Evolutionary conservation across 176 grass and related monocot genomes (phyloP), one percentile per base, ranked within the genome.

Genomic region (Stipa capillata): DNA sequence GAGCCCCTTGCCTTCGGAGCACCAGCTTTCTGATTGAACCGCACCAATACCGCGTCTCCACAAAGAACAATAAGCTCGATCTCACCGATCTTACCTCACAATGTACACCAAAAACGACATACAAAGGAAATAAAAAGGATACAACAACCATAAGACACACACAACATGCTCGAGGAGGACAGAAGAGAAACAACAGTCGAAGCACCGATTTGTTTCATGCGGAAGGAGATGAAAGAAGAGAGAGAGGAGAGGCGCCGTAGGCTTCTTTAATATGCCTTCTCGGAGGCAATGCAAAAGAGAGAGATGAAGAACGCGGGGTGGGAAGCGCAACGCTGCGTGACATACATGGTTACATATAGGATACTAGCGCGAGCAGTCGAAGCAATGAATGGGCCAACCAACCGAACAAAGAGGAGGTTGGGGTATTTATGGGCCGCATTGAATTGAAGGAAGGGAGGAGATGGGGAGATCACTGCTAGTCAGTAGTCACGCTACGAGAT

Each of bases 11-110:
- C 5, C 12, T 77, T 67, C 13, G 85, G 74, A 85, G 62, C 55
- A 18, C 85, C 80, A 73, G 55, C 85, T 88, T 82, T 94, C 91
- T 91, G 86, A 91, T 94, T 94, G 91, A 94, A 94, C 91, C 88
- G 91, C 79, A 11, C 56, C 85, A 94, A 94, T 88, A 94, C 90
- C 91, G 53, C 78, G 88, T 85, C n/a, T 7, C 15, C n/a, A 36
- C 0, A n/a, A 36, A 42, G 4, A 52, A 9, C 17, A 16, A 2
- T 5, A 33, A 32, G 5, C 18, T 31, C 15, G 4, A n/a, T n/a
- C n/a, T n/a, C n/a, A n/a, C 10, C 16, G 0, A 32, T 18, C 12
- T 75, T 34, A 57, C 48, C 27, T 21, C 37, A n/a, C 50, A 35
- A 1, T 7, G 39, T 39, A n/a, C 29, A 36, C 48, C 16, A 20